Conservation (phyloP, 768 basidiomycete species). For the Amanita fuliginea region DNA sequence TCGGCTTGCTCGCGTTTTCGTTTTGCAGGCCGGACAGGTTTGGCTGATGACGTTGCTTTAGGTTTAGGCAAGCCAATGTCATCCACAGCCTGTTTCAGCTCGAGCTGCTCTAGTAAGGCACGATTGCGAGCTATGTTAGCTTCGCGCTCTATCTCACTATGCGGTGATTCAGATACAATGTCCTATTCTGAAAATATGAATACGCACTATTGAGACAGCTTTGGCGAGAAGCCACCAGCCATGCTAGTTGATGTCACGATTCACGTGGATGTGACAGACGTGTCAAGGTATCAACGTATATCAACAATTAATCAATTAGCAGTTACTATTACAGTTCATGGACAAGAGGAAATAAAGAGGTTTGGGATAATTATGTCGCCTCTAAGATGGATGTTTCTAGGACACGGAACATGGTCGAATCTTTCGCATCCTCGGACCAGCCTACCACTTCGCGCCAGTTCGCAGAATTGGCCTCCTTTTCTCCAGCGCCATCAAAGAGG, state of each 20-base stretch:
- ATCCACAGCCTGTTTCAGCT: slow-evolving; percentile 46
- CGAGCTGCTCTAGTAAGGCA: slow-evolving; percentile 60
- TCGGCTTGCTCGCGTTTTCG: slow-evolving; percentile 39
- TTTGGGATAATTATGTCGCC: slow-evolving; percentile 27
- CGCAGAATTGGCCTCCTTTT: slow-evolving; percentile 73
- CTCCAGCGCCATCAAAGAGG: slow-evolving; percentile 65
- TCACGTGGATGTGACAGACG: slow-evolving; percentile 7
- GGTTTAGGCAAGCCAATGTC: slow-evolving; percentile 35
- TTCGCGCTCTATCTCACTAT: slow-evolving; percentile 60
- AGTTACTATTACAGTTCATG: background rate
- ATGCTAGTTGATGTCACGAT: background rate
- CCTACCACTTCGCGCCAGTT: slow-evolving; percentile 78
- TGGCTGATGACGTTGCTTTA: slow-evolving; percentile 29
- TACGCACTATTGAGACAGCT: slow-evolving; percentile 42
- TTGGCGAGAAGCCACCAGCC: slow-evolving; percentile 9
- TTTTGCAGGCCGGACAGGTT: slow-evolving; percentile 52
- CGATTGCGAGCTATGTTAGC: slow-evolving; percentile 77
- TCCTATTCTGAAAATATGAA: too few species aligned
- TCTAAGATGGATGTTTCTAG: slow-evolving; percentile 75
- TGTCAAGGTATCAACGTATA: background rate
- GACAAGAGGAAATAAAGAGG: background rate
- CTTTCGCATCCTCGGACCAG: slow-evolving; percentile 76
- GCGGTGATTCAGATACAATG: background rate
- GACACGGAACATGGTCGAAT: slow-evolving; percentile 62
- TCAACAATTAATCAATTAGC: background rate